Percentiles rank a stretch among this genome's conserved stretches.
Evolutionary conservation across 805 yeast species (phyloP).

Genomic region (Candida nitratophila): DNA sequence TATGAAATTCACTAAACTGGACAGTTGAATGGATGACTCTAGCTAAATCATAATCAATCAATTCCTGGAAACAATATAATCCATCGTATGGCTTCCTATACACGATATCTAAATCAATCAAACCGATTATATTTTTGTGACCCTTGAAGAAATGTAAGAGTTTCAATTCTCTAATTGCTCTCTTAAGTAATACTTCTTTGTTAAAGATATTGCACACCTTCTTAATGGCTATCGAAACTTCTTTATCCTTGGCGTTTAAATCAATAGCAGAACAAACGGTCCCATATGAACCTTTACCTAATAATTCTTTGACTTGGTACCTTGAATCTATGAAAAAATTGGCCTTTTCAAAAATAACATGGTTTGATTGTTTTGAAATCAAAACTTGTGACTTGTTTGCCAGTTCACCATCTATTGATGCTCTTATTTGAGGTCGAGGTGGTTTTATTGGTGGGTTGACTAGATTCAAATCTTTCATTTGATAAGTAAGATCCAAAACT

Average conservation of each 20-base stretch:
- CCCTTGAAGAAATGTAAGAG: slow-evolving; percentile 80
- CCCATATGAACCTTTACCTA: slow-evolving; percentile 87
- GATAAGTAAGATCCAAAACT: background rate
- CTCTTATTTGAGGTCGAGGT: background rate
- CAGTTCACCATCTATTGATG: background rate
- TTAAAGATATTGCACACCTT: slow-evolving; percentile 67
- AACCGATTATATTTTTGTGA: slow-evolving; percentile 70
- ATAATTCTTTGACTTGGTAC: slow-evolving; percentile 47
- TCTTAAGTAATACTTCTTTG: slow-evolving; percentile 57
- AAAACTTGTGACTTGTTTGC: background rate
- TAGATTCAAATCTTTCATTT: background rate
- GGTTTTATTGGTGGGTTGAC: background rate
- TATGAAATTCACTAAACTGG: slow-evolving; percentile 79
- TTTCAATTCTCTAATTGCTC: slow-evolving; percentile 81
- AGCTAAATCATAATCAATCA: slow-evolving; percentile 75
- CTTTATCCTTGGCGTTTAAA: slow-evolving; percentile 28
- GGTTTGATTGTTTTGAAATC: background rate
- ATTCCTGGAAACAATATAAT: slow-evolving; percentile 81
- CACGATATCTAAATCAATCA: slow-evolving; percentile 71
- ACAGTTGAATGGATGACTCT: slow-evolving; percentile 71
- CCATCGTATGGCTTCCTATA: slow-evolving; percentile 69
- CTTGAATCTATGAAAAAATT: slow-evolving; percentile 58
- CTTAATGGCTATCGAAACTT: slow-evolving; percentile 60
- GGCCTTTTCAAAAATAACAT: slow-evolving; percentile 38
- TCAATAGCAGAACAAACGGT: slow-evolving; percentile 73